These are phyloP conservation scores for Astraeus odoratus DNA, from an alignment of 768 basidiomycete species.

Conservation along the genomic window DNA sequence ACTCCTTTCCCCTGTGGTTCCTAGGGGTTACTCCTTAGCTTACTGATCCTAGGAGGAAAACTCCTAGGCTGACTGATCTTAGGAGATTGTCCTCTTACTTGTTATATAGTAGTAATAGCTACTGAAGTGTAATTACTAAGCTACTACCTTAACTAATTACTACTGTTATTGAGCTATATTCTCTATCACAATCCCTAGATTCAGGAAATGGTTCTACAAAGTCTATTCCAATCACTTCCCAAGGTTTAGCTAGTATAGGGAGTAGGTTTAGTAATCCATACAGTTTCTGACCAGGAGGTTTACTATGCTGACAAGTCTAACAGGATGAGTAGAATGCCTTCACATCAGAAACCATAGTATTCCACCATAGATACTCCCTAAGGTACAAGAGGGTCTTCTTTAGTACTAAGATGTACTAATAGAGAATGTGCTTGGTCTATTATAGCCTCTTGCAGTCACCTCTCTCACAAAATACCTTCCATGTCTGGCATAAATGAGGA, in stretches of 20 bases:
- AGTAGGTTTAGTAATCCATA: constrained; percentile 24
- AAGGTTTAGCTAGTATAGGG: constrained; percentile 23
- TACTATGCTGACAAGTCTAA: constrained; percentile 14
- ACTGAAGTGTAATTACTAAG: too few relatives aligned
- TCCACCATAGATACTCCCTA: constrained; percentile 33
- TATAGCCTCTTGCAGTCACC: too few relatives aligned
- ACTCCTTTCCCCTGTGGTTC: too few relatives aligned
- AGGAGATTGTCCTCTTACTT: too few relatives aligned
- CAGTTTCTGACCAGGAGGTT: constrained; percentile 18
- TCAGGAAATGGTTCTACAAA: constrained; percentile 32
- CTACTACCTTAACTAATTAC: too few relatives aligned
- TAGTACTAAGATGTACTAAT: constrained; percentile 31
- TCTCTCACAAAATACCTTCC: too few relatives aligned
- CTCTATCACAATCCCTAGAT: neutral
- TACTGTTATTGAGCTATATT: constrained; percentile 22
- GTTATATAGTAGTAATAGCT: too few relatives aligned
- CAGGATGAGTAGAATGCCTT: constrained; percentile 18
- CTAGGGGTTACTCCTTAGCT: too few relatives aligned
- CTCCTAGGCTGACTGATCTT: too few relatives aligned
- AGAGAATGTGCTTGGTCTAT: constrained; percentile 33
- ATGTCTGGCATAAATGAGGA: too few relatives aligned
- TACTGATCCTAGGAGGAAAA: too few relatives aligned
- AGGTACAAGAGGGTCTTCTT: constrained; percentile 29
- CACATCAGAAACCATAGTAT: constrained; percentile 25
- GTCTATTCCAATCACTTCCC: constrained; percentile 35